These are phyloP conservation scores for Candida quercuum DNA, from an alignment of 805 yeast genomes.

Conservation along the genomic window DNA sequence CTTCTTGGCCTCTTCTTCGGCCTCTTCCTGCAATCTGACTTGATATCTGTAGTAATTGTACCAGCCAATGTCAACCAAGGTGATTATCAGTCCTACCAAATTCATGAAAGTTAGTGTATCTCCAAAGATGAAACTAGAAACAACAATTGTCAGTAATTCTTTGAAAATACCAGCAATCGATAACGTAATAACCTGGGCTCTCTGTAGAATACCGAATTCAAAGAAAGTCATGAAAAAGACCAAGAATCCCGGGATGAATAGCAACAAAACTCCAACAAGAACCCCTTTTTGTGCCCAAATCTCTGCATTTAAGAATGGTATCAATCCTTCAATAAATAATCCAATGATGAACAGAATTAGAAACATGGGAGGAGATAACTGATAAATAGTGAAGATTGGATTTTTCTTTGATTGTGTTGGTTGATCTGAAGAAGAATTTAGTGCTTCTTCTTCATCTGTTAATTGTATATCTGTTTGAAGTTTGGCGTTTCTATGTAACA, in stretches of 20 bases:
- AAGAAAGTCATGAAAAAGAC: constrained; percentile 88
- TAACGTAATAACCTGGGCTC: constrained; percentile 79
- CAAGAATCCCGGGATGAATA: constrained; percentile 76
- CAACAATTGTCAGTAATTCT: constrained; percentile 76
- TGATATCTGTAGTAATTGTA: constrained; percentile 65
- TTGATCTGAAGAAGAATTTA: neutral
- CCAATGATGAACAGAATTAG: constrained; percentile 58
- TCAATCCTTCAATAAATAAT: constrained; percentile 61
- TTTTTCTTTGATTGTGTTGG: constrained; percentile 34
- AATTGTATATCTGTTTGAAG: neutral
- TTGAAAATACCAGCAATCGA: constrained; percentile 92
- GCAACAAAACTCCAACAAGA: constrained; percentile 45
- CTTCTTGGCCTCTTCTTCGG: constrained; percentile 2
- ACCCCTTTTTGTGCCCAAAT: constrained; percentile 66
- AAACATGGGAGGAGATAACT: constrained; percentile 83
- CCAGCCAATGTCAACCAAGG: constrained; percentile 75
- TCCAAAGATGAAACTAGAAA: constrained; percentile 64
- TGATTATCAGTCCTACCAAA: constrained; percentile 65
- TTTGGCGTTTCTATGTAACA: constrained; percentile 47
- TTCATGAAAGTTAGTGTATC: constrained; percentile 68
- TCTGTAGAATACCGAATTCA: constrained; percentile 78
- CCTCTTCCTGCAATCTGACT: constrained; percentile 13
- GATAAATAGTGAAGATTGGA: constrained; percentile 80
- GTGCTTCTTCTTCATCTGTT: neutral
- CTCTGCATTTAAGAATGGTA: constrained; percentile 41